A percentile compares a stretch with the other conserved stretches of the same genome.
phyloP scores from a whole-genome alignment of 73 alveolate genomes.

The Uronychia setigera region DNA sequence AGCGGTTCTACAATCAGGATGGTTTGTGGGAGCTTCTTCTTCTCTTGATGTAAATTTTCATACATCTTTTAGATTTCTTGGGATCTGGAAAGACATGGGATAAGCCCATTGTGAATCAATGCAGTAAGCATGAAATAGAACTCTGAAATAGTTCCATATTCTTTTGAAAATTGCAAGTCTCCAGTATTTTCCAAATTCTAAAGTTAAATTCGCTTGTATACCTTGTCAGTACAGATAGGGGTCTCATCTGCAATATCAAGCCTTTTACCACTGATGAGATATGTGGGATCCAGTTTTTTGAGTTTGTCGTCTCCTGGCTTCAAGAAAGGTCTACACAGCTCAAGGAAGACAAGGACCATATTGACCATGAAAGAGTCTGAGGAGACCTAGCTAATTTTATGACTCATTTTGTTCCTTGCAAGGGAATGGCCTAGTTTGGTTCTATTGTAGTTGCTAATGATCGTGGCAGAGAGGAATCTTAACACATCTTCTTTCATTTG shows the following conservation, averaged over 20 bases:
- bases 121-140: constrained; percentile 66
- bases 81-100: constrained; percentile 48
- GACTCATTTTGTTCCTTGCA: constrained; percentile 21
- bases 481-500: constrained; percentile 49
- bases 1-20: constrained; percentile 25
- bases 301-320: constrained; percentile 35
- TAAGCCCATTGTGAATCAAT: constrained; percentile 66
- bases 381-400: constrained; percentile 25
- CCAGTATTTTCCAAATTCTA: not conserved
- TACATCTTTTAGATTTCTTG: constrained; percentile 54
- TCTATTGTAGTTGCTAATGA: constrained; percentile 38
- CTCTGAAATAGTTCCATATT: constrained; percentile 78
- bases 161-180: constrained; percentile 39
- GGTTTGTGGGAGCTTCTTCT: constrained; percentile 32
- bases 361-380: constrained; percentile 48
- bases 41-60: constrained; percentile 52
- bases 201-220: not conserved
- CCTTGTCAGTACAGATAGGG: constrained; percentile 51
- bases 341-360: constrained; percentile 29
- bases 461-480: constrained; percentile 61
- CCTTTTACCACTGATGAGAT: constrained; percentile 46
- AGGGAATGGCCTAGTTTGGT: constrained; percentile 61
- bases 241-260: constrained; percentile 51
- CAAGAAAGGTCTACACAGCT: constrained; percentile 56
- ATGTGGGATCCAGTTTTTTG: constrained; percentile 59